These are phyloP conservation scores for Seiridium unicorne DNA, from an alignment of 2,329 filamentous ascomycete species.

Conservation along the genomic window DNA sequence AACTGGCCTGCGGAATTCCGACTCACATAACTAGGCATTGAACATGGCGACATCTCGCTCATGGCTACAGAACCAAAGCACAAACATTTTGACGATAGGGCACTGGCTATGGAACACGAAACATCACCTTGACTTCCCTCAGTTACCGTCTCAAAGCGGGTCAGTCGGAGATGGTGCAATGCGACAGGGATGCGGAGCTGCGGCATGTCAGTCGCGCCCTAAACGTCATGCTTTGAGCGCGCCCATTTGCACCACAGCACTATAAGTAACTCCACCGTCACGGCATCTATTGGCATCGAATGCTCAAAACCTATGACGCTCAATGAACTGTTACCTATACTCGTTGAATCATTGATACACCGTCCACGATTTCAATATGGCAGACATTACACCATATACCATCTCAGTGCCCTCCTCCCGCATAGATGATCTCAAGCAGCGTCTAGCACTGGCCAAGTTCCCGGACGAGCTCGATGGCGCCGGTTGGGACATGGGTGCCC, in stretches of 20 bases:
- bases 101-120: too few relatives aligned
- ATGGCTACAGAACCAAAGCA: too few relatives aligned
- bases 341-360: too few relatives aligned
- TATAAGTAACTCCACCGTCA: neutral
- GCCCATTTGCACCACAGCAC: neutral
- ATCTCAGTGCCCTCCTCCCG: constrained; percentile 30
- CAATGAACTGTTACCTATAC: too few relatives aligned
- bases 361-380: constrained; percentile 14
- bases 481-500: constrained; percentile 35
- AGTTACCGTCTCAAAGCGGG: too few relatives aligned
- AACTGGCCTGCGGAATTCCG: too few relatives aligned
- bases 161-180: too few relatives aligned
- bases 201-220: neutral
- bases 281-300: neutral
- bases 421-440: constrained; percentile 30
- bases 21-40: too few relatives aligned
- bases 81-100: too few relatives aligned
- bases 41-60: too few relatives aligned
- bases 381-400: constrained; percentile 29
- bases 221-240: neutral
- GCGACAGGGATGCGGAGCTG: neutral
- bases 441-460: constrained; percentile 32
- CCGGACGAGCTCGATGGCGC: constrained; percentile 37
- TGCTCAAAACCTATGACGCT: too few relatives aligned
- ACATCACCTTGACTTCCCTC: too few relatives aligned